Evolutionary conservation across 805 yeast genomes (phyloP).

Genomic region (Babjeviella inositovora): DNA sequence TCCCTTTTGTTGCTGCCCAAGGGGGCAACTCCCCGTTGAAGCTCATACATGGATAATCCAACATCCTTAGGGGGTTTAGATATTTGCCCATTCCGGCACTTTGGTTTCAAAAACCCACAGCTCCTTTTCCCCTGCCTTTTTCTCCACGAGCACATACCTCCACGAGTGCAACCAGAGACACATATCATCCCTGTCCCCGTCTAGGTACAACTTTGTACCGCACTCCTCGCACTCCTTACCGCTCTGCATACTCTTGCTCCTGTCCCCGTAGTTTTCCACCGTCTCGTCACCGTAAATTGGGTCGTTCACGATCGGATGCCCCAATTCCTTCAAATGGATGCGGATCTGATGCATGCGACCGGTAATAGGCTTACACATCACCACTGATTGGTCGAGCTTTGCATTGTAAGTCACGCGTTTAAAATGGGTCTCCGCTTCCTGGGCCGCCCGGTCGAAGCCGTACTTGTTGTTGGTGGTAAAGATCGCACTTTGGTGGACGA

Average conservation of each 20-base stretch:
- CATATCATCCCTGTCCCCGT: conserved; percentile 10
- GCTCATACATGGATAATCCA: too few relatives aligned
- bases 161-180: conserved; percentile 32
- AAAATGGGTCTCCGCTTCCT: conserved; percentile 16
- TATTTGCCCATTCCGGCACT: conserved; percentile 29
- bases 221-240: conserved; percentile 15
- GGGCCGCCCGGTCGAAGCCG: conserved; percentile 6
- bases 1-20: too few relatives aligned
- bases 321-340: conserved; percentile 31
- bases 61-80: too few relatives aligned
- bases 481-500: not conserved
- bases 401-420: conserved; percentile 11
- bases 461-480: not conserved
- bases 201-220: conserved; percentile 11
- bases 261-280: too few relatives aligned
- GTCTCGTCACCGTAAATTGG: conserved; percentile 10
- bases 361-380: conserved; percentile 29
- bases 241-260: too few relatives aligned
- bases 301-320: conserved; percentile 17
- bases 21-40: too few relatives aligned
- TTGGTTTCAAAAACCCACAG: conserved; percentile 21
- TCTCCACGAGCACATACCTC: conserved; percentile 13
- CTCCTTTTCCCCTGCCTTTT: conserved; percentile 7
- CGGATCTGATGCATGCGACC: conserved; percentile 45
- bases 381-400: conserved; percentile 19